Conservation (phyloP, 2,329 filamentous ascomycete species). For the Fusarium chaquense region DNA sequence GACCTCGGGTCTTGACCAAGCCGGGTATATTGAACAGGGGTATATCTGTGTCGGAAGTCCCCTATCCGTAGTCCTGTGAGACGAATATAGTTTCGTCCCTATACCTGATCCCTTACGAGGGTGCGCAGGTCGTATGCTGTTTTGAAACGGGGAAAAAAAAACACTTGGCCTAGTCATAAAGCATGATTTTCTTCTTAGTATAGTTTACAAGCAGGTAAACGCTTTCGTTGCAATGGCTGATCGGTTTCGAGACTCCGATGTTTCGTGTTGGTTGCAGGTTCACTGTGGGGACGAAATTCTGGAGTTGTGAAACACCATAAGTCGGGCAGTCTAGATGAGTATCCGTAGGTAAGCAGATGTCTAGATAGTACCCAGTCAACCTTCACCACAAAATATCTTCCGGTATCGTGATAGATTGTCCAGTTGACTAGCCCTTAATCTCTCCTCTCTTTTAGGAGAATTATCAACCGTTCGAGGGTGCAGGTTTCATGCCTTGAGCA, state of each 20-base stretch:
- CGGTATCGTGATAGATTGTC: neutral
- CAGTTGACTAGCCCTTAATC: rapidly evolving
- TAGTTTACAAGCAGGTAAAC: neutral
- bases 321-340: neutral
- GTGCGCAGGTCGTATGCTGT: neutral
- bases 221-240: slow-evolving; percentile 2
- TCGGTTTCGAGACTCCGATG: slow-evolving; percentile 15
- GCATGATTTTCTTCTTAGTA: neutral
- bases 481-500: neutral
- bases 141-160: slow-evolving; percentile 14
- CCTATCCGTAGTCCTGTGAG: slow-evolving; percentile 39
- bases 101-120: slow-evolving; percentile 7
- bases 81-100: slow-evolving; percentile 39
- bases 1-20: slow-evolving; percentile 28
- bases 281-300: neutral
- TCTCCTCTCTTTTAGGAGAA: neutral
- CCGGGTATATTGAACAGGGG: slow-evolving; percentile 27
- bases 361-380: neutral
- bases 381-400: neutral
- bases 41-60: slow-evolving; percentile 39
- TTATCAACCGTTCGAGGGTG: neutral
- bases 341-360: too few species aligned
- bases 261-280: slow-evolving; percentile 40
- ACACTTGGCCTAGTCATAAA: slow-evolving; percentile 6
- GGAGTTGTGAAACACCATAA: slow-evolving; percentile 7